phyloP scores from a whole-genome alignment of 1,284 basidiomycete genomes.

The Ustilago lituana region DNA sequence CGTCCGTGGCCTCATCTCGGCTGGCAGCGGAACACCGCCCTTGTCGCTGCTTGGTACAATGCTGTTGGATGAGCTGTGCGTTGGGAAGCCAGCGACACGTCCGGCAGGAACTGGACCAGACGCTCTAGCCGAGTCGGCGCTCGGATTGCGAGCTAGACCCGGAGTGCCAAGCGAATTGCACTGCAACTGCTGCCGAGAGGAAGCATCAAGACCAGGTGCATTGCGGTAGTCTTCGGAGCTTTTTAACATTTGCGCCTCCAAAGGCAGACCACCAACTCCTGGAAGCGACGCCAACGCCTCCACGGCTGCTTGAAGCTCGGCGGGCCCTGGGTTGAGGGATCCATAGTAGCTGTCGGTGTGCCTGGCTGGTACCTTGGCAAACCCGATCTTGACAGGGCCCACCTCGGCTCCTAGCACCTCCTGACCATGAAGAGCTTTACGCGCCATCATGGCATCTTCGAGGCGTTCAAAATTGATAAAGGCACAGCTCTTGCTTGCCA shows the following conservation, averaged over 20 bases:
- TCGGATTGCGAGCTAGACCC: constrained; percentile 20
- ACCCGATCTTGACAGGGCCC: constrained; percentile 93
- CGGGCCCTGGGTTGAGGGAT: constrained; percentile 27
- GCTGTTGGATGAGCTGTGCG: constrained; percentile 61
- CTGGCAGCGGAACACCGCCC: constrained; percentile 64
- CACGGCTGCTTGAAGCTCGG: constrained; percentile 45
- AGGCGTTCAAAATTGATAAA: constrained; percentile 96
- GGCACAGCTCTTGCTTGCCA: constrained; percentile 96
- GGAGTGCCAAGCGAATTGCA: constrained; percentile 9
- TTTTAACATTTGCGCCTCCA: constrained; percentile 88
- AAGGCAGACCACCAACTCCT: constrained; percentile 86
- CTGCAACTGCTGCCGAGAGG: constrained; percentile 69
- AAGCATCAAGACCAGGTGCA: constrained; percentile 87
- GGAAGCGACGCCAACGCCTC: constrained; percentile 47
- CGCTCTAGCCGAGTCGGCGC: constrained; percentile 19
- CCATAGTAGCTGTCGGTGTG: constrained; percentile 21
- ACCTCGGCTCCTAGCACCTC: constrained; percentile 95
- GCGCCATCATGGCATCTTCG: constrained; percentile 92
- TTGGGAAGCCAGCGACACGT: constrained; percentile 60
- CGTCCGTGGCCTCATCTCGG: constrained; percentile 67
- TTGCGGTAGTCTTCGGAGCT: constrained; percentile 94
- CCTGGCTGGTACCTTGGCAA: constrained; percentile 82
- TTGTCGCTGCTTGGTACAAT: constrained; percentile 66
- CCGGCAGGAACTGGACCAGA: constrained; percentile 70
- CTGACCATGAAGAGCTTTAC: constrained; percentile 91